Evolutionary conservation across 129 eudicot species (phyloP), one percentile per base, ranked within the genome.

Genomic region (Deinandra increscens): DNA sequence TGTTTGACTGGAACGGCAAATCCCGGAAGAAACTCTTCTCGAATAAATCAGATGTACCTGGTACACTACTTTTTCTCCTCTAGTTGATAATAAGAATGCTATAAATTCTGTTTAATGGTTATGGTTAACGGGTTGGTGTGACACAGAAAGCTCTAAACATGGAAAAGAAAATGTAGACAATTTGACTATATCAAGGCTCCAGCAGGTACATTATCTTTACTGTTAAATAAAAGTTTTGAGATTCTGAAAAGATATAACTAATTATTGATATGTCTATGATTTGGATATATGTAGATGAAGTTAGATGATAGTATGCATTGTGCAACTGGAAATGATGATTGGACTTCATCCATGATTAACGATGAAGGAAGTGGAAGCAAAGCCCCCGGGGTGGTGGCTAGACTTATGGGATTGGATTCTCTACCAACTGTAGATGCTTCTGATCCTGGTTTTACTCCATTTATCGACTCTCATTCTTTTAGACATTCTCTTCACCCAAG

Each of bases 351-450:
- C 0, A 56, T 72, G 46, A 80, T 70, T 74, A 79, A 66, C 9
- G 92, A 93, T 75, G 94, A 88, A 70, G 86, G 80, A 54, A 53
- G 61, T 59, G 87, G 74, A 56, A 78, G 86, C 45, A 93, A 81
- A 85, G 85, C 95, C 38, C 97, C 99, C 19, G 99, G 99, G 63
- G 99, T 93, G 69, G 99, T 93, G 71, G 99, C 97, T 58, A 90
- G 95, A 66, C 99, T 93, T 72, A 93, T 93, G 97, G 99, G 99
- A 64, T 79, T 93, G 54, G 99, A 93, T 61, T 84, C 95, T 12
- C 71, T 93, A 78, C 97, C 97, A 50, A 85, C 83, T 60, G 72
- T 87, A 62, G 78, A 80, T 76, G 68, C 63, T 75, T 75, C 82
- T 60, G 97, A 87, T 59, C 78, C 84, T 51, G 62, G 67, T 77